Conservation (phyloP, 106 monocot species). For the Acorus calamus region DNA sequence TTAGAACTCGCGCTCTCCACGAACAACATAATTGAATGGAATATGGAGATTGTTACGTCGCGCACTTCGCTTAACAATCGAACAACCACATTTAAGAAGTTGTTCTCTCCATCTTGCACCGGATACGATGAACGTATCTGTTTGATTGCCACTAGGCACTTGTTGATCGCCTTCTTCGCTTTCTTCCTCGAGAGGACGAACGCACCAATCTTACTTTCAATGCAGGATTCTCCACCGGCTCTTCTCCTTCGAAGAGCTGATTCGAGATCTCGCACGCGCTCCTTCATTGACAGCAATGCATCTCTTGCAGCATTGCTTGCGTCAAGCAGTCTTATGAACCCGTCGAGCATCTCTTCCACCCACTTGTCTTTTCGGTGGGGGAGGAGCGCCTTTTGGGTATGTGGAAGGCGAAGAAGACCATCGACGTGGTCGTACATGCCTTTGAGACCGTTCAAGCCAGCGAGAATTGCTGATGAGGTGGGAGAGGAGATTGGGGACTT, state of each 20-base stretch:
- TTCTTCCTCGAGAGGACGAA: slow-evolving; percentile 9
- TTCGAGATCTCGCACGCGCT: slow-evolving; percentile 1
- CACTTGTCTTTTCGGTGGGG: not conserved
- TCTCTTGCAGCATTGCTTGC: slow-evolving; percentile 6
- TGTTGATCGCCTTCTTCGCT: not conserved
- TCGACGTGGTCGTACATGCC: slow-evolving; percentile 5
- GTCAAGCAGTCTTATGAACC: slow-evolving; percentile 12
- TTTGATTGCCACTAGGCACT: not conserved
- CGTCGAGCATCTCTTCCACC: slow-evolving; percentile 4
- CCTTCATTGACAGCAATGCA: not conserved
- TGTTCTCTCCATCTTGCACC: not conserved
- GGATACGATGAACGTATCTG: too few relatives aligned
- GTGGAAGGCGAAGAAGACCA: slow-evolving; percentile 8
- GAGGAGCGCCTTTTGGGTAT: not conserved
- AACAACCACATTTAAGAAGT: not conserved
- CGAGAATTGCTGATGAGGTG: too few relatives aligned
- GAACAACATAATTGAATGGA: slow-evolving; percentile 4
- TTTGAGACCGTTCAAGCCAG: slow-evolving; percentile 3
- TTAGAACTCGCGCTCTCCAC: not conserved
- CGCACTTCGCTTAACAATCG: not conserved
- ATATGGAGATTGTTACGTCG: slow-evolving; percentile 1
- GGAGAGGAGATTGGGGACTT: too few relatives aligned
- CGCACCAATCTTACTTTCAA: not conserved
- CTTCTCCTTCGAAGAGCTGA: slow-evolving; percentile 8
- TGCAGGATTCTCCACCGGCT: not conserved